Percentiles rank a stretch among this genome's conserved stretches.
These are phyloP conservation scores for Diatrype stigma DNA, from an alignment of 2,329 filamentous ascomycete genomes.

Conservation along the genomic window DNA sequence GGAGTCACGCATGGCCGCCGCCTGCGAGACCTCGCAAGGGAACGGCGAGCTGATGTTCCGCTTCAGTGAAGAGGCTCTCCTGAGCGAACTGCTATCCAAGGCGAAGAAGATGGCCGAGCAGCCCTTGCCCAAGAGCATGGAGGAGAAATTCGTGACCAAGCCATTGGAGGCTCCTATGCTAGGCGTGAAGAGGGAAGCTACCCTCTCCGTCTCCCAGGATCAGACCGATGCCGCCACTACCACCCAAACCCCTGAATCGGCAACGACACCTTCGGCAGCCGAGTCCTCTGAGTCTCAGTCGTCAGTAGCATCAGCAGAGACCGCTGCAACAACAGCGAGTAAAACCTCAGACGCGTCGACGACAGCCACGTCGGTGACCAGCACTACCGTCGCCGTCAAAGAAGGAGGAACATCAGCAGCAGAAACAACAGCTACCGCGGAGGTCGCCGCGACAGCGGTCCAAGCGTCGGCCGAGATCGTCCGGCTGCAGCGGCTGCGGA, in stretches of 20 bases:
- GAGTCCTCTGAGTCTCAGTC: constrained; percentile 39
- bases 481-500: constrained; percentile 59
- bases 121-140: constrained; percentile 73
- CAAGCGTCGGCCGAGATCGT: constrained; percentile 45
- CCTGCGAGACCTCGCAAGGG: constrained; percentile 80
- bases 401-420: constrained; percentile 10
- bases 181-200: constrained; percentile 55
- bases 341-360: constrained; percentile 39
- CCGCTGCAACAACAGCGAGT: constrained; percentile 24
- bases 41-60: constrained; percentile 84
- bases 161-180: constrained; percentile 73
- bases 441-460: constrained; percentile 37
- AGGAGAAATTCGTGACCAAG: constrained; percentile 76
- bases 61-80: constrained; percentile 67
- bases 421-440: constrained; percentile 8
- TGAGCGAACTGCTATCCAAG: constrained; percentile 63
- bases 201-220: constrained; percentile 13
- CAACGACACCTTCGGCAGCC: constrained; percentile 22
- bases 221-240: constrained; percentile 11
- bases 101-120: constrained; percentile 62
- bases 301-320: constrained; percentile 32
- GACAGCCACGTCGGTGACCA: constrained; percentile 39
- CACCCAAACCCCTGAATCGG: constrained; percentile 17
- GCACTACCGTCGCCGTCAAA: constrained; percentile 21
- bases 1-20: constrained; percentile 60